Base-by-base conservation (phyloP, 2,329 filamentous ascomycete genomes). In the Colletotrichum acutatum region DNA sequence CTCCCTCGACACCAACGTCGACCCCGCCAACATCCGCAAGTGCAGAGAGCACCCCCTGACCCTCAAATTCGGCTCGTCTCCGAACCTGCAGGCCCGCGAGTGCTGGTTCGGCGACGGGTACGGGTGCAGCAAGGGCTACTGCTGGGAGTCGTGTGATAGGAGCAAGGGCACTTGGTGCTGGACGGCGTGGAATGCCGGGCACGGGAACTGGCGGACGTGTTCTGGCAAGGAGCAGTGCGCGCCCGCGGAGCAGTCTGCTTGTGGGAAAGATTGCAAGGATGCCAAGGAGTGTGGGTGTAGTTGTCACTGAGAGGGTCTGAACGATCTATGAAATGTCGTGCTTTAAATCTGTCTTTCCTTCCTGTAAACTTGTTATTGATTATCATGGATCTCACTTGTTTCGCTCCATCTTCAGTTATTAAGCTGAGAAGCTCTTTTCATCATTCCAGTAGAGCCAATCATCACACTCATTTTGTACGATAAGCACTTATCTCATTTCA, bases 31-130 rank as follows among this genome's bases (percentile, higher is more conserved):
- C 3, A 34, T 49, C 24, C 59, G 59, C 26, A 26, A 42, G 26
- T 68, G 66, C 58, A 64, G 34, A 22, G 49, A 57, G n/a, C 49
- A 49, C 26, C 66, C 52, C 8, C 26, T 57, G 32, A 57, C 24
- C 34, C 16, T 6, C n/a, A 22, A 56, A 2, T 26, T 5, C n/a
- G 49, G 30, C 49, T 9, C 11, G 16, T 32, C 46, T 1, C 37
- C 65, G 7, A 42, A 42, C 5, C 34, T 60, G 7, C 12, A 30
- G 1, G 26, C 37, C 5, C 37, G 64, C 2, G 56, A 60, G 12
- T 60, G 64, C 54, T 67, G 56, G 37, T 67, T 26, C 8, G 28
- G 54, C 14, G 42, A 63, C 9, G n/a, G 46, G 8, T 49, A 57
- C 52, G 58, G 49, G 14, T 64, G 59, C 34, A 57, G n/a, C 59